Base-by-base conservation (phyloP, 352 stramenopile species). In the Thraustotheca clavata region DNA sequence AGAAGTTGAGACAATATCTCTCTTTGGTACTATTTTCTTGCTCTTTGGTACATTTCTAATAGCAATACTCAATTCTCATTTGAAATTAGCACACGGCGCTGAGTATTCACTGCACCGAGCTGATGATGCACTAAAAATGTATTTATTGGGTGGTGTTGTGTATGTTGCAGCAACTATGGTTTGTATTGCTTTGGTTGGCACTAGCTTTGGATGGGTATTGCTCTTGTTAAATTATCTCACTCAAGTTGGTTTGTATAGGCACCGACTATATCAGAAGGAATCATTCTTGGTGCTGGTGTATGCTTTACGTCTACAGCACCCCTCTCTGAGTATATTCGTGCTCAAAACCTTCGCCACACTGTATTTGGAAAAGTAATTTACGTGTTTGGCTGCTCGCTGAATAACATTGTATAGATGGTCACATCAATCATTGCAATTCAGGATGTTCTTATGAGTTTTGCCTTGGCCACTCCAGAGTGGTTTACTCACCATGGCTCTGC, bases 11-110 rank as follows among this genome's bases (percentile, higher is more conserved):
- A 98, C 90, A 0, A 86, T 98, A 57, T 95, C 88, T 33, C 84
- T 97, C 27, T 97, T 98, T 66, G 91, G 91, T 14, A 96, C 86
- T 2, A 87, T 98, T 32, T 98, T 98, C 62, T 68, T 97, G 39
- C 71, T 98, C 1, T 98, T 98, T 68, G 85, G 85, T 61, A 62
- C 16, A 8, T 16, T 63, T 1, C 9, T 32, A 49, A 27, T 48
- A 4, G 14, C 5, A 1, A 22, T 60, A 14, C 6, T 67, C 14
- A 1, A 1, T 22, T 8, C 41, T 12, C 5, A 22, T 9, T 8
- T 39, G 11, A n/a, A 27, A 29, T 11, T 68, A 68, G 60, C 60
- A n/a, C 85, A 94, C 61, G 85, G 85, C 31, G 82, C 85, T 0
- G 75, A 72, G 8, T 94, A 92, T 60, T 79, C 79, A 9, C 76